phyloP scores from a whole-genome alignment of 441 rosid species.

The Arabidopsis lyrata region DNA sequence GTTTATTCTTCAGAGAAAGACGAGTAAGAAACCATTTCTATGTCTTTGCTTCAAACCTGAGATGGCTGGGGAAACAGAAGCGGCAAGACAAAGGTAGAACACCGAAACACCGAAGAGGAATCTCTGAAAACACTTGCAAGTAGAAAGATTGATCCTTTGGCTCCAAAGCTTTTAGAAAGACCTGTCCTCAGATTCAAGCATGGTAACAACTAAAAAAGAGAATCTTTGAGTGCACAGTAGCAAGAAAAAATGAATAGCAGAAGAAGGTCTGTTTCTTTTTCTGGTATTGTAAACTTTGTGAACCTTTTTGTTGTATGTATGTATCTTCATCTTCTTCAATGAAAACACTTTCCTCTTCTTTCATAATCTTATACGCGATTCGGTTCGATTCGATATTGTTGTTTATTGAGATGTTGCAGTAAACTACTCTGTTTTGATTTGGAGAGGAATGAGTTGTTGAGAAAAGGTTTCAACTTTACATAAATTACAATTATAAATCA shows the following conservation, averaged over 20 bases:
- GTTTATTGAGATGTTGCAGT: slow-evolving; percentile 10
- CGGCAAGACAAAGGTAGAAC: neutral
- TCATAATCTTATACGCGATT: slow-evolving; percentile 4
- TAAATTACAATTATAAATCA: slow-evolving; percentile 28
- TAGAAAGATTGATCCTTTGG: slow-evolving; percentile 30
- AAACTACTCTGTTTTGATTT: slow-evolving; percentile 5
- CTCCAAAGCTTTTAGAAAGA: slow-evolving; percentile 34
- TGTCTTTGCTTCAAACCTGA: slow-evolving; percentile 46
- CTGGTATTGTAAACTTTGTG: slow-evolving; percentile 21
- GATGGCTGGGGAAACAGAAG: slow-evolving; percentile 33
- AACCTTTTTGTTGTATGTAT: slow-evolving; percentile 31
- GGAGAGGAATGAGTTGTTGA: slow-evolving; percentile 20
- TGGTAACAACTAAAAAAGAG: slow-evolving; percentile 17
- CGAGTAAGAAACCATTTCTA: slow-evolving; percentile 29
- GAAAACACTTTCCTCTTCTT: neutral
- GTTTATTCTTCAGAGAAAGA: slow-evolving; percentile 32
- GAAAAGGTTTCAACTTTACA: slow-evolving; percentile 22
- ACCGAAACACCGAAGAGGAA: slow-evolving; percentile 19
- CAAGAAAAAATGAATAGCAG: neutral
- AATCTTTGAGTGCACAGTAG: slow-evolving; percentile 44
- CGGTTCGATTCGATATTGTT: neutral
- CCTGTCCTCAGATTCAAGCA: slow-evolving; percentile 33
- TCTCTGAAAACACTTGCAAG: slow-evolving; percentile 18
- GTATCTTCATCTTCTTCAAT: slow-evolving; percentile 27
- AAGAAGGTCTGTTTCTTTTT: slow-evolving; percentile 6